Evolutionary conservation across 805 yeast genomes (phyloP).

Genomic region (Starmerella vaccinii): DNA sequence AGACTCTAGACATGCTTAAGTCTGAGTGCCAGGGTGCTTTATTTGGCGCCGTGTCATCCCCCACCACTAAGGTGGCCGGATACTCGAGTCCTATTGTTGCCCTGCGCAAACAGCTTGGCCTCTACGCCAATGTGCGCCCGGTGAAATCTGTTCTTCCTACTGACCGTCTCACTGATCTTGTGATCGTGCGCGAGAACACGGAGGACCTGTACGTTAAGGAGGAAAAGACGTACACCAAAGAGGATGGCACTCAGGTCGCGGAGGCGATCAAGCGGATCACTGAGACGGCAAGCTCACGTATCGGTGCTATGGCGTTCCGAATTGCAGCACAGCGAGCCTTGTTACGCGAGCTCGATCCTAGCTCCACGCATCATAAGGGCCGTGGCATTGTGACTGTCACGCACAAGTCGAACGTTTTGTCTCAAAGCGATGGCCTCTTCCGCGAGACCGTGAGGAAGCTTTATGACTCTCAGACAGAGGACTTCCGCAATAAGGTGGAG

Average conservation of each 20-base stretch:
- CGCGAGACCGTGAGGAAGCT: conserved; percentile 69
- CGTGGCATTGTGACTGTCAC: conserved; percentile 78
- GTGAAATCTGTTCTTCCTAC: conserved; percentile 84
- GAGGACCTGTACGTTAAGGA: conserved; percentile 95
- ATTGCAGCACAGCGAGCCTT: conserved; percentile 86
- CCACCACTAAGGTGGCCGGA: conserved; percentile 86
- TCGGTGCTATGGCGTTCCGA: conserved; percentile 83
- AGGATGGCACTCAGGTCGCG: conserved; percentile 76
- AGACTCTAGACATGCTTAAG: conserved; percentile 68
- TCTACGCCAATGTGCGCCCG: conserved; percentile 95
- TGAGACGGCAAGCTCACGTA: conserved; percentile 73
- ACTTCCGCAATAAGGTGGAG: conserved; percentile 43
- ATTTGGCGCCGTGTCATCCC: conserved; percentile 93
- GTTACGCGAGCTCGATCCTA: conserved; percentile 46
- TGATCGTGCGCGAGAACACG: conserved; percentile 96
- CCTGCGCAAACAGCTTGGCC: conserved; percentile 86
- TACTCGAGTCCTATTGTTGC: conserved; percentile 98
- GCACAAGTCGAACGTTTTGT: conserved; percentile 91
- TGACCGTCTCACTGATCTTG: conserved; percentile 90
- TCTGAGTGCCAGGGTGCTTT: conserved; percentile 90
- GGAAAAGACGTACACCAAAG: conserved; percentile 59
- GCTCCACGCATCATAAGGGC: conserved; percentile 32
- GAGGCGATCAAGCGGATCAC: conserved; percentile 96
- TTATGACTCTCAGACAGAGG: conserved; percentile 40
- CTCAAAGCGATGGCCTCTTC: conserved; percentile 89